These are phyloP conservation scores for Lasiodiplodia sp. DNA, from an alignment of 2,329 filamentous ascomycete genomes.

Conservation along the genomic window DNA sequence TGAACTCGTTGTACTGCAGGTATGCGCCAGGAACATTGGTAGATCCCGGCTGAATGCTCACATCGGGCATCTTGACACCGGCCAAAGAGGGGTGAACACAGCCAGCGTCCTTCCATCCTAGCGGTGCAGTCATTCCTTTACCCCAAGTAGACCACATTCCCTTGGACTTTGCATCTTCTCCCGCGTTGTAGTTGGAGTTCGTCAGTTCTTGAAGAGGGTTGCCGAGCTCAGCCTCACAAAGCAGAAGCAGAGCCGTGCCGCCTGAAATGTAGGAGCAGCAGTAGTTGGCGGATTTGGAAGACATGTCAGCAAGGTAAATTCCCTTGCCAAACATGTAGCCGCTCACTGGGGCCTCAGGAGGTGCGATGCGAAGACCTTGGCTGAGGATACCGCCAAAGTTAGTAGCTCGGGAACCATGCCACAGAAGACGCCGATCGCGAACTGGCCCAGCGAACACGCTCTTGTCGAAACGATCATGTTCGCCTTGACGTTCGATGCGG, in stretches of 20 bases:
- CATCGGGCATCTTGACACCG: slow-evolving; percentile 68
- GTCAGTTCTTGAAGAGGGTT: slow-evolving; percentile 73
- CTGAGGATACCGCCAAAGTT: slow-evolving; percentile 89
- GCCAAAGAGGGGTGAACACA: slow-evolving; percentile 69
- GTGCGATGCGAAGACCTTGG: slow-evolving; percentile 89
- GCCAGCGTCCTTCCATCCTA: slow-evolving; percentile 76
- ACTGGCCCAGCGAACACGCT: slow-evolving; percentile 60
- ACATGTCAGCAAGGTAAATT: slow-evolving; percentile 85
- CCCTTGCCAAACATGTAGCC: slow-evolving; percentile 94
- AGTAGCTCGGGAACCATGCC: slow-evolving; percentile 84
- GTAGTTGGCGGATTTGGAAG: slow-evolving; percentile 80
- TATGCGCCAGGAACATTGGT: slow-evolving; percentile 57
- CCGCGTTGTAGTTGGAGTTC: slow-evolving; percentile 67
- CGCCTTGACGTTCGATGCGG: slow-evolving; percentile 78
- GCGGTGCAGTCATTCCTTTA: slow-evolving; percentile 69
- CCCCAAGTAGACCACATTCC: slow-evolving; percentile 75
- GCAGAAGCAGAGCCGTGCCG: slow-evolving; percentile 75
- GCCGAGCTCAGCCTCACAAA: slow-evolving; percentile 86
- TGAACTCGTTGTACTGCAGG: slow-evolving; percentile 76
- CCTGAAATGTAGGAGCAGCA: slow-evolving; percentile 69
- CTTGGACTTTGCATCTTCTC: slow-evolving; percentile 64
- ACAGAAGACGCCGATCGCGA: slow-evolving; percentile 78
- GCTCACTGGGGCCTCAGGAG: slow-evolving; percentile 77
- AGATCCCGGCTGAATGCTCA: slow-evolving; percentile 51
- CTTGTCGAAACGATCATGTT: slow-evolving; percentile 71